Evolutionary conservation across 2,329 filamentous ascomycete species (phyloP), one percentile per base, ranked within the genome.

Genomic region (Tolypocladium pustulatum): DNA sequence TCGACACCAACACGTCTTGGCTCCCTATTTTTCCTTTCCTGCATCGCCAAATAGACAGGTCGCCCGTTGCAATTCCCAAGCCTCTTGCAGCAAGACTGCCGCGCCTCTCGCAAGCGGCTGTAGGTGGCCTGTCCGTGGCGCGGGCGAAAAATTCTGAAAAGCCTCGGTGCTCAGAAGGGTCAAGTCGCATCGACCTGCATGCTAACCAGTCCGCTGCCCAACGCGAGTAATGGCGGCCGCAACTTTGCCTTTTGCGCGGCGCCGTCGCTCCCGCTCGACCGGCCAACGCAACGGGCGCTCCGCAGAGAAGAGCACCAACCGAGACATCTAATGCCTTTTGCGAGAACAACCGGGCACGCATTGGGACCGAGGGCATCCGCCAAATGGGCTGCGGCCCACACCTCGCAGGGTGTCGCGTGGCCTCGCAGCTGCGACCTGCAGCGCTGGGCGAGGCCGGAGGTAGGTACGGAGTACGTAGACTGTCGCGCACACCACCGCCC

Each of bases 401-500:
- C 46, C 46, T 12, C 17, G 5, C 25, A 13, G 49, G 27, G 17
- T n/a, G 49, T 52, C 49, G 49, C 49, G 49, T 52, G 49, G 49
- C 30, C 49, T 52, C 17, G 13, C 46, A 32, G 2, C 46, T 25
- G n/a, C 5, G 15, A 49, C 43, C 27, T 49, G 46, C 49, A 52
- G 27, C 49, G 49, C 27, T 52, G 27, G 17, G 8, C 49, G 17
- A 52, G 20, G 13, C 20, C 13, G n/a, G n/a, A n/a, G n/a, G n/a
- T n/a, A n/a, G n/a, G n/a, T n/a, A n/a, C n/a, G n/a, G n/a, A n/a
- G n/a, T n/a, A n/a, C n/a, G n/a, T n/a, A n/a, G n/a, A n/a, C n/a
- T 61, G 60, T 58, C 52, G 57, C 62, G 62, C 64, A 63, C 62
- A 62, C 56, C 27, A 27, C 36, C 37, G 17, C 20, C 37, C 60